These are phyloP conservation scores for Trichosporon sp. DNA, from an alignment of 1,284 basidiomycete species.

Conservation along the genomic window DNA sequence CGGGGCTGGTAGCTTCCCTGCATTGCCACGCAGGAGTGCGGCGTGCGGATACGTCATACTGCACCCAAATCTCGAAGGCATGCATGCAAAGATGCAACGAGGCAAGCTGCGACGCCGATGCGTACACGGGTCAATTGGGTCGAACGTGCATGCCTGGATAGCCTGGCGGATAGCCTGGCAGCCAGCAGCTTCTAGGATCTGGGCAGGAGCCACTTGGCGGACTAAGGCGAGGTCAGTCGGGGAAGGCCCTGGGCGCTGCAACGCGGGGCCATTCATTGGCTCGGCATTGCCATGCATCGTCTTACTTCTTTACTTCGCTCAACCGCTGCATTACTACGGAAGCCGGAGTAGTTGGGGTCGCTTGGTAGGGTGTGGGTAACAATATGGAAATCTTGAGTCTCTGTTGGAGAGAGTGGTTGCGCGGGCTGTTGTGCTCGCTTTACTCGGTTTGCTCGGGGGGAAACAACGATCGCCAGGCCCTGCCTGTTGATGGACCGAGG, in stretches of 20 bases:
- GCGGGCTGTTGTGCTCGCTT: not conserved
- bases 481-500: no score
- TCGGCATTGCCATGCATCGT: conserved; percentile 1
- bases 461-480: no score
- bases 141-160: not conserved
- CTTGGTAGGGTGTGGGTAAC: not conserved
- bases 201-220: no score
- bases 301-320: not conserved
- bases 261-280: not conserved
- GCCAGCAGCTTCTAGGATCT: no score
- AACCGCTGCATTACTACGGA: conserved; percentile 7
- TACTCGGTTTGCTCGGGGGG: no score
- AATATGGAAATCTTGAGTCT: not conserved
- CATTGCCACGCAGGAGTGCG: no score
- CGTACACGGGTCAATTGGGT: no score
- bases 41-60: not conserved
- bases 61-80: not conserved
- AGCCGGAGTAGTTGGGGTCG: not conserved
- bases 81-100: no score
- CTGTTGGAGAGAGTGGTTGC: conserved; percentile 13
- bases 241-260: not conserved
- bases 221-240: not conserved
- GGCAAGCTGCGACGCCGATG: no score
- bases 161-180: no score
- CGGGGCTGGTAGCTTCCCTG: not conserved